These are phyloP conservation scores for Fusarium domesticum DNA, from an alignment of 2,329 filamentous ascomycete species.

Conservation along the genomic window DNA sequence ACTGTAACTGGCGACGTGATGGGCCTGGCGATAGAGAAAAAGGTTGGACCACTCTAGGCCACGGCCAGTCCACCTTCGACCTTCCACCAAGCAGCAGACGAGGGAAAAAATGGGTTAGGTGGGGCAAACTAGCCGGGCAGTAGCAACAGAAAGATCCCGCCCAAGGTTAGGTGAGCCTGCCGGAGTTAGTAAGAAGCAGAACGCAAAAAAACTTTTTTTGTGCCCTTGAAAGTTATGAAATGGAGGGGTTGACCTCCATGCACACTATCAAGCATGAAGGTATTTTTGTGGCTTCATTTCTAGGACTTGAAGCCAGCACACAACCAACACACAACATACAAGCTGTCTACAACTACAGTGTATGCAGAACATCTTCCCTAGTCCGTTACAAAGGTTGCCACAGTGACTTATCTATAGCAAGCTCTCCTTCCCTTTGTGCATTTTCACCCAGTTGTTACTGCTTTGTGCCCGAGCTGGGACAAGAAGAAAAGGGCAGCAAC, in stretches of 20 bases:
- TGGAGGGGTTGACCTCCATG: too few relatives aligned
- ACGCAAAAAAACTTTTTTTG: background rate
- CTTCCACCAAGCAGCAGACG: constrained; percentile 10
- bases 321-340: background rate
- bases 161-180: too few relatives aligned
- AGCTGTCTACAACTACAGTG: background rate
- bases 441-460: background rate
- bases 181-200: background rate
- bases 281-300: background rate
- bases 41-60: constrained; percentile 18
- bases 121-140: background rate
- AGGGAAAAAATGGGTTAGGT: constrained; percentile 19
- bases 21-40: constrained; percentile 4
- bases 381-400: background rate
- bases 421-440: background rate
- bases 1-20: constrained; percentile 9
- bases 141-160: background rate
- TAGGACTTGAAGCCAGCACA: background rate
- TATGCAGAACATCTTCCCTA: background rate
- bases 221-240: too few relatives aligned
- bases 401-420: background rate
- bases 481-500: constrained; percentile 26
- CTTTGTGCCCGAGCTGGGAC: background rate
- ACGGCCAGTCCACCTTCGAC: constrained; percentile 5
- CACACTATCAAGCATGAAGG: too few relatives aligned